These are phyloP conservation scores for Fusarium palustre DNA, from an alignment of 2,329 filamentous ascomycete genomes.

Conservation along the genomic window DNA sequence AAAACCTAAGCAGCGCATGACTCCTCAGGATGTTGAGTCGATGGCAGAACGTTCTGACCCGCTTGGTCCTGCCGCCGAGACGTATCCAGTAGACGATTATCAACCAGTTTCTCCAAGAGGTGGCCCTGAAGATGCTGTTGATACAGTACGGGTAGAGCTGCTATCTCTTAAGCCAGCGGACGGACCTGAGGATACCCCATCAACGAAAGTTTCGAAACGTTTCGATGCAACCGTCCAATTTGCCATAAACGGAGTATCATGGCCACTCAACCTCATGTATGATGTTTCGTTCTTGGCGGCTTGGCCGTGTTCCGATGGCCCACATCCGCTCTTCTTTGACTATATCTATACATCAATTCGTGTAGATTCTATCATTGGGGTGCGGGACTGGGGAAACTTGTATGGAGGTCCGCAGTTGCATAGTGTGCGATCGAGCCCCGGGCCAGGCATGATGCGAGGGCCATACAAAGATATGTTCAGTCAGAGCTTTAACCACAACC, in stretches of 20 bases:
- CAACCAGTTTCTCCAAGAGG: conserved; percentile 67
- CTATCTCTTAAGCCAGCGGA: conserved; percentile 67
- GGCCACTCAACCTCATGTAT: conserved; percentile 71
- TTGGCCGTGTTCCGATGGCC: conserved; percentile 72
- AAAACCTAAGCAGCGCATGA: conserved; percentile 67
- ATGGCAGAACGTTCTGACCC: conserved; percentile 77
- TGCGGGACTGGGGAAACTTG: conserved; percentile 72
- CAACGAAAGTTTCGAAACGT: conserved; percentile 55
- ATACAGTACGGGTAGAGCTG: conserved; percentile 77
- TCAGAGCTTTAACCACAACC: conserved; percentile 40
- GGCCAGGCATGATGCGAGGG: conserved; percentile 46
- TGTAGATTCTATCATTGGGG: conserved; percentile 73
- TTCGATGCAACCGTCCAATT: conserved; percentile 73
- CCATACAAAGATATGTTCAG: conserved; percentile 45
- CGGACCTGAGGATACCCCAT: conserved; percentile 38
- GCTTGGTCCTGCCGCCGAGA: conserved; percentile 71
- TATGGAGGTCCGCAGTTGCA: conserved; percentile 49
- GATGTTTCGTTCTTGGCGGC: conserved; percentile 75
- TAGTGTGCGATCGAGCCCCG: conserved; percentile 54
- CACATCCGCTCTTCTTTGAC: conserved; percentile 79
- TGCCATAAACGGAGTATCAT: conserved; percentile 71
- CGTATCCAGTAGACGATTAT: conserved; percentile 77
- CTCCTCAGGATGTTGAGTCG: conserved; percentile 69
- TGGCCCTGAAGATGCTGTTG: conserved; percentile 67
- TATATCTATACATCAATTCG: conserved; percentile 70